Evolutionary conservation across 2,329 filamentous ascomycete species (phyloP).

Genomic region (Juglanconis sp.): DNA sequence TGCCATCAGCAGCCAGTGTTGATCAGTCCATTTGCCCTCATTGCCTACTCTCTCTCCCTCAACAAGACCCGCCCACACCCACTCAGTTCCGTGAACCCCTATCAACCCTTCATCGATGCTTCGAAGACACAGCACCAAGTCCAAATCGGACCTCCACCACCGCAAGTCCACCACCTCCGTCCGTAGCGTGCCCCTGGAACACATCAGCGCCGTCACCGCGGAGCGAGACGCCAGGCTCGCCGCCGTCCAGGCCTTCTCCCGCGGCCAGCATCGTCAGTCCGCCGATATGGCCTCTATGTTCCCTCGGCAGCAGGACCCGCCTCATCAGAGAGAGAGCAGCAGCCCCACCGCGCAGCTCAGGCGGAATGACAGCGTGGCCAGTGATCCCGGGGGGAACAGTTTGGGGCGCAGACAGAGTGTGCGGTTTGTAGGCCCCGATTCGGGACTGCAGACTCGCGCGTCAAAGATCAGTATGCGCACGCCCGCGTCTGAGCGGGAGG

Average conservation of each 20-base stretch:
- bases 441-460: constrained; percentile 15
- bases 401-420: constrained; percentile 52
- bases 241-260: constrained; percentile 57
- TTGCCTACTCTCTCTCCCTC: too few species aligned
- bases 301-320: constrained; percentile 27
- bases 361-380: constrained; percentile 21
- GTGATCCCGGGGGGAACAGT: constrained; percentile 21
- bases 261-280: constrained; percentile 42
- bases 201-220: constrained; percentile 47
- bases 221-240: constrained; percentile 61
- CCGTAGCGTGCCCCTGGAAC: constrained; percentile 43
- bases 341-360: constrained; percentile 6
- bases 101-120: constrained; percentile 37
- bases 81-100: too few species aligned
- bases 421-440: constrained; percentile 42
- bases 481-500: not conserved
- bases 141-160: constrained; percentile 41
- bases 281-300: constrained; percentile 30
- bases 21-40: too few species aligned
- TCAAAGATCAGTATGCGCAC: constrained; percentile 13
- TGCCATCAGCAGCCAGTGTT: too few species aligned
- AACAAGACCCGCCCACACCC: too few species aligned
- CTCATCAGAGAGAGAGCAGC: constrained; percentile 12
- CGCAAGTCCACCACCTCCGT: constrained; percentile 54
- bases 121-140: constrained; percentile 46